Percentiles rank a stretch among this genome's conserved stretches.
These are phyloP conservation scores for Tilletia walkeri DNA, from an alignment of 1,284 basidiomycete genomes.

Conservation along the genomic window DNA sequence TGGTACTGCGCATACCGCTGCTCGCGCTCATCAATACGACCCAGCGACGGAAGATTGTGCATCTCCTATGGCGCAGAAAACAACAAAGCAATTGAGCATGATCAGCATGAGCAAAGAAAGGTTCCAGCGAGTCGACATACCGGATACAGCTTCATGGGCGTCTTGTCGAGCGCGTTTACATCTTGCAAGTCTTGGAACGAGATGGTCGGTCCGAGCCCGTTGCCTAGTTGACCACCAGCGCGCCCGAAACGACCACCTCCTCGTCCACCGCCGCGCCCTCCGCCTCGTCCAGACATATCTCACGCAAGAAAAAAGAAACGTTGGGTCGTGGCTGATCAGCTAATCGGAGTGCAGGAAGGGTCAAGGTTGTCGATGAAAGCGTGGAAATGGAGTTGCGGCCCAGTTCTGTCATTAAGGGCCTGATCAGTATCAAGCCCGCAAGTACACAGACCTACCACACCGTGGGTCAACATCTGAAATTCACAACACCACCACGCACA, in stretches of 20 bases:
- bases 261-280: neutral
- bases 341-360: too few relatives aligned
- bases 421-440: too few relatives aligned
- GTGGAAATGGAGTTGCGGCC: too few relatives aligned
- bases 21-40: conserved; percentile 33
- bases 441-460: too few relatives aligned
- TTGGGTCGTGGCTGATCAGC: too few relatives aligned
- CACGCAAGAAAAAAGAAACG: too few relatives aligned
- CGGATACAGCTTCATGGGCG: conserved; percentile 38
- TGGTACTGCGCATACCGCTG: conserved; percentile 36
- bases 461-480: too few relatives aligned
- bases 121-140: conserved; percentile 15
- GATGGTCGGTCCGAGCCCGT: conserved; percentile 5
- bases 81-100: conserved; percentile 16
- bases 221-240: neutral
- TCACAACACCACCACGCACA: too few relatives aligned
- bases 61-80: conserved; percentile 3
- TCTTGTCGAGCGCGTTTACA: conserved; percentile 35
- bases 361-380: too few relatives aligned
- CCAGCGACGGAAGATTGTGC: conserved; percentile 23
- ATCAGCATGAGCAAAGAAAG: too few relatives aligned
- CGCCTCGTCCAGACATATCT: conserved; percentile 9
- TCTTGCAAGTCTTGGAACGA: conserved; percentile 28
- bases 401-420: too few relatives aligned
- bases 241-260: neutral